Conservation (phyloP, 1,284 basidiomycete genomes). For the Taiwanofungus camphoratus region DNA sequence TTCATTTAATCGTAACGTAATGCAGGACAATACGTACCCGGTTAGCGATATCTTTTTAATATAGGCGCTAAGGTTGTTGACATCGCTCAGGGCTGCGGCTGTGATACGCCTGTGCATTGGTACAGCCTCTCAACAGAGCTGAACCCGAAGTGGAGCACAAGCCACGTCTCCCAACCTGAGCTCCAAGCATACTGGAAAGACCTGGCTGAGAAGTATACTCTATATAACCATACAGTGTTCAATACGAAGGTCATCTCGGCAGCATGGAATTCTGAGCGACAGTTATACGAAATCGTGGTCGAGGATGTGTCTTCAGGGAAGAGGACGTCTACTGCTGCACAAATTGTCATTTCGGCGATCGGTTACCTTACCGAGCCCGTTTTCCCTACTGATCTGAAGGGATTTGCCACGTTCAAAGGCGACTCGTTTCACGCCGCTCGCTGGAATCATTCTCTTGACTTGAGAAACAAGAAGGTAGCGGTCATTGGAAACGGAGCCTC, state of each 20-base stretch:
- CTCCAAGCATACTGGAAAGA: slow-evolving; percentile 26
- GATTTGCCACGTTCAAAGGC: slow-evolving; percentile 37
- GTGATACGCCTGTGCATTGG: slow-evolving; percentile 23
- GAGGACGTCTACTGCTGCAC: slow-evolving; percentile 11
- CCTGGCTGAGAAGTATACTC: slow-evolving; percentile 20
- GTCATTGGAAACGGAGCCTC: slow-evolving; percentile 29
- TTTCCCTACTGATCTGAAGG: slow-evolving; percentile 32
- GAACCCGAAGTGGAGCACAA: slow-evolving; percentile 26
- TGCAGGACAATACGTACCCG: slow-evolving; percentile 26
- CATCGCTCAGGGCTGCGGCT: slow-evolving; percentile 10
- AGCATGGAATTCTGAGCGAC: slow-evolving; percentile 32
- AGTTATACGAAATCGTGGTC: slow-evolving; percentile 30
- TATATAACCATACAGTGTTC: slow-evolving; percentile 19
- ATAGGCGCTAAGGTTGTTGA: background rate
- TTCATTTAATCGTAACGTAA: background rate
- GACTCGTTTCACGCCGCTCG: slow-evolving; percentile 32
- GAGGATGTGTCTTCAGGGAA: slow-evolving; percentile 24
- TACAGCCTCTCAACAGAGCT: slow-evolving; percentile 27
- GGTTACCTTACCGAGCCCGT: slow-evolving; percentile 35
- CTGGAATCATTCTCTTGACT: slow-evolving; percentile 30
- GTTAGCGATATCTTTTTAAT: background rate
- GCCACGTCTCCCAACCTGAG: slow-evolving; percentile 23
- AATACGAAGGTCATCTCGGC: slow-evolving; percentile 32
- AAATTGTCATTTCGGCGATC: slow-evolving; percentile 38
- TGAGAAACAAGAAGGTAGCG: slow-evolving; percentile 29